These are phyloP conservation scores for Ogataea methanolica DNA, from an alignment of 805 yeast species.

Conservation along the genomic window DNA sequence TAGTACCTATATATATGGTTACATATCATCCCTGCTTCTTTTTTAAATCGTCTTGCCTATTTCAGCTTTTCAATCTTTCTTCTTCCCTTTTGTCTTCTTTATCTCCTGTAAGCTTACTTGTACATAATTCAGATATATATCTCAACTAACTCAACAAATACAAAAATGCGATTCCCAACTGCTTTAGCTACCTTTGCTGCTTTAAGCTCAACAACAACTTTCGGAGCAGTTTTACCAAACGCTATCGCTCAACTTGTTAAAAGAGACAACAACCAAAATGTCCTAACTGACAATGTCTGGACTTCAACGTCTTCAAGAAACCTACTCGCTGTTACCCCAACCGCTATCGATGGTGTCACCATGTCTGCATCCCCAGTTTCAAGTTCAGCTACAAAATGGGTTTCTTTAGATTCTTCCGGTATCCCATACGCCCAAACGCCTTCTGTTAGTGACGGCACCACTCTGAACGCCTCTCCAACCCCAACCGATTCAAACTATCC, in stretches of 20 bases:
- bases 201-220: background rate
- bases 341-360: constrained; percentile 54
- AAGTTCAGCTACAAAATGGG: constrained; percentile 37
- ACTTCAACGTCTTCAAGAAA: constrained; percentile 30
- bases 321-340: constrained; percentile 24
- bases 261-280: constrained; percentile 18
- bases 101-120: too few relatives aligned
- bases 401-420: constrained; percentile 39
- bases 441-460: constrained; percentile 30
- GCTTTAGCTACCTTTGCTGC: background rate
- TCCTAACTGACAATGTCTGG: constrained; percentile 28
- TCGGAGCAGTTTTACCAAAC: constrained; percentile 3
- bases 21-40: too few relatives aligned
- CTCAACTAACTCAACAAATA: too few relatives aligned
- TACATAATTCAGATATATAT: background rate
- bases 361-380: constrained; percentile 36
- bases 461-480: constrained; percentile 38
- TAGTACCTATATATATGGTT: too few relatives aligned
- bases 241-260: background rate
- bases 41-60: too few relatives aligned
- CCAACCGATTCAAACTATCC: constrained; percentile 34
- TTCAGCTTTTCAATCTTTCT: too few relatives aligned
- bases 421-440: constrained; percentile 40
- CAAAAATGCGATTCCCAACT: background rate
- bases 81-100: too few relatives aligned